These are phyloP conservation scores for Dictyostelium citrinum DNA, from an alignment of 78 protist species.

Conservation along the genomic window DNA sequence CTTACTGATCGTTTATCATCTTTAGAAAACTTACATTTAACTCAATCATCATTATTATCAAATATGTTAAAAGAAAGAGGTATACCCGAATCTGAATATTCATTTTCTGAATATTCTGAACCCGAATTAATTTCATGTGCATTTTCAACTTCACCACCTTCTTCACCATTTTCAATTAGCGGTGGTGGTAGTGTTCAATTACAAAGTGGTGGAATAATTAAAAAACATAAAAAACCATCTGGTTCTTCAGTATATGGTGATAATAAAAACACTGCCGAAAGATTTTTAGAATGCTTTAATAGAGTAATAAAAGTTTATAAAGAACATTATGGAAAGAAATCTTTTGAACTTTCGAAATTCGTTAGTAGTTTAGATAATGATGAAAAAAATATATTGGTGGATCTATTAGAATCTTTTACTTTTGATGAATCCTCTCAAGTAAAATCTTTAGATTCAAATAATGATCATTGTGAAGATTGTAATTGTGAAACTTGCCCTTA, in stretches of 20 bases:
- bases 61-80: slow-evolving; percentile 22
- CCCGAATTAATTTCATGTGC: not conserved
- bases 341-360: not conserved
- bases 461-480: slow-evolving; percentile 24
- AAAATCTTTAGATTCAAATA: not conserved
- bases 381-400: slow-evolving; percentile 31
- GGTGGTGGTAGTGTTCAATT: not conserved
- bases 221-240: not conserved
- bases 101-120: not conserved
- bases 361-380: not conserved
- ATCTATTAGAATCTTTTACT: slow-evolving; percentile 60
- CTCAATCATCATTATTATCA: slow-evolving; percentile 8
- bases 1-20: slow-evolving; percentile 34
- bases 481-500: slow-evolving; percentile 26
- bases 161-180: slow-evolving; percentile 23
- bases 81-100: not conserved
- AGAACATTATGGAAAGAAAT: not conserved
- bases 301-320: slow-evolving; percentile 53
- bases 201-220: not conserved
- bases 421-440: slow-evolving; percentile 46
- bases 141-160: slow-evolving; percentile 24
- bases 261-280: slow-evolving; percentile 36
- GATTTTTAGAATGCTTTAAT: slow-evolving; percentile 46
- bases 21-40: not conserved
- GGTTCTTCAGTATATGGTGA: not conserved